These are phyloP conservation scores for Backusella parvicylindrica DNA, from an alignment of 192 early-diverging fungal genomes.

Conservation along the genomic window DNA sequence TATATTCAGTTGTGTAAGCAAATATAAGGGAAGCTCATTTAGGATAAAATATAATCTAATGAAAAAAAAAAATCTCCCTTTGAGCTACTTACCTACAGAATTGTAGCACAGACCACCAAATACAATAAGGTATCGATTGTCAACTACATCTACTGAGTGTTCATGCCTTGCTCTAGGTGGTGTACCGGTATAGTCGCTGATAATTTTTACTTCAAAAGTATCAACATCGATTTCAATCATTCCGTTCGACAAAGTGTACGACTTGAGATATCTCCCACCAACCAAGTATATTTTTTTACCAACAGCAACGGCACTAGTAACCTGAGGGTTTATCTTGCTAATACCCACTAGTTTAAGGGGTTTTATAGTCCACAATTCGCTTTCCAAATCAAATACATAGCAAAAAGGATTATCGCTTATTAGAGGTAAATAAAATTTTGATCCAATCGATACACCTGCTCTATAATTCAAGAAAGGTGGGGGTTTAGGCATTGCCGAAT, in stretches of 20 bases:
- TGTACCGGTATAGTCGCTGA: slow-evolving; percentile 12
- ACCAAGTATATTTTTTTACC: slow-evolving; percentile 26
- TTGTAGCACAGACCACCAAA: slow-evolving; percentile 37
- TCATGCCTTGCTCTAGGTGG: slow-evolving; percentile 32
- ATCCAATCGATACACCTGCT: slow-evolving; percentile 14
- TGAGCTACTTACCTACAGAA: slow-evolving; percentile 19
- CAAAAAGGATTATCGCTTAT: slow-evolving; percentile 17
- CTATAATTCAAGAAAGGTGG: slow-evolving; percentile 13
- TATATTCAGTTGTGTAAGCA: background rate
- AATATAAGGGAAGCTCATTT: background rate
- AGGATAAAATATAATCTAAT: background rate
- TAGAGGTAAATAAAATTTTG: slow-evolving; percentile 28
- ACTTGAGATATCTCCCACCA: slow-evolving; percentile 21
- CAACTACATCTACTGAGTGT: slow-evolving; percentile 25
- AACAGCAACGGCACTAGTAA: slow-evolving; percentile 20
- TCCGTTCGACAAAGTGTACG: slow-evolving; percentile 21
- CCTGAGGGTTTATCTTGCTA: slow-evolving; percentile 5
- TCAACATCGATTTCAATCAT: slow-evolving; percentile 13
- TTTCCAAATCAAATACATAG: slow-evolving; percentile 23
- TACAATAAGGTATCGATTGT: slow-evolving; percentile 25
- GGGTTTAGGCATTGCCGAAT: background rate
- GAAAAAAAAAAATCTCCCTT: background rate
- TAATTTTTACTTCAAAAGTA: slow-evolving; percentile 7
- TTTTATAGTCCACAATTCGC: slow-evolving; percentile 16
- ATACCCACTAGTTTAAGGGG: slow-evolving; percentile 1